Conservation (phyloP, 2,329 filamentous ascomycete genomes). For the Incumbomyces delicatus region DNA sequence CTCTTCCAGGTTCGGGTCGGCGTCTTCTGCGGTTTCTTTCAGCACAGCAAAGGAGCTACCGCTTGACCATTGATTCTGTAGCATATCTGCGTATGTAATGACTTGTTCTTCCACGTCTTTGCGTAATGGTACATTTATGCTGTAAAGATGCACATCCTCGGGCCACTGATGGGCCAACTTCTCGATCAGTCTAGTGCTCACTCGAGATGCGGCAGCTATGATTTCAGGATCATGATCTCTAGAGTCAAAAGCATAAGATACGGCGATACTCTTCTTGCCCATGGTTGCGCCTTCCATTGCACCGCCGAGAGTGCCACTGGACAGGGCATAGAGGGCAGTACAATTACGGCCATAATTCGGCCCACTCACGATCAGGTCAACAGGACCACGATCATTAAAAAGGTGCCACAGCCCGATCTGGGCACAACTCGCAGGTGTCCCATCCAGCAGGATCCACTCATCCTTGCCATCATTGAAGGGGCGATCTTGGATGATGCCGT, state of each 20-base stretch:
- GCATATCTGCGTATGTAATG: conserved; percentile 72
- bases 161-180: conserved; percentile 68
- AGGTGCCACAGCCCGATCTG: conserved; percentile 76
- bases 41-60: conserved; percentile 80
- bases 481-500: conserved; percentile 57
- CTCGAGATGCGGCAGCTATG: conserved; percentile 64
- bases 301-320: conserved; percentile 66
- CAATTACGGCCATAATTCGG: conserved; percentile 79
- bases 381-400: conserved; percentile 59
- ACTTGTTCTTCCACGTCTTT: conserved; percentile 62
- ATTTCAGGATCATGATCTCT: conserved; percentile 73
- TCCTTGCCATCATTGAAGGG: conserved; percentile 48
- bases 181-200: conserved; percentile 69
- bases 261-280: conserved; percentile 60
- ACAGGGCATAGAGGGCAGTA: conserved; percentile 68
- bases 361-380: conserved; percentile 69
- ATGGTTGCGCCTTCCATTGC: conserved; percentile 70
- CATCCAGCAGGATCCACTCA: conserved; percentile 74
- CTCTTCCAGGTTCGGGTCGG: conserved; percentile 57
- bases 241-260: conserved; percentile 85
- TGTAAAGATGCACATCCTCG: conserved; percentile 70
- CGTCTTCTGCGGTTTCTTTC: conserved; percentile 51
- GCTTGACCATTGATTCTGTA: conserved; percentile 84
- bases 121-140: conserved; percentile 78
- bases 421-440: conserved; percentile 69